Evolutionary conservation across 306 rosid species (phyloP).

Genomic region (Mimosa bimucronata): DNA sequence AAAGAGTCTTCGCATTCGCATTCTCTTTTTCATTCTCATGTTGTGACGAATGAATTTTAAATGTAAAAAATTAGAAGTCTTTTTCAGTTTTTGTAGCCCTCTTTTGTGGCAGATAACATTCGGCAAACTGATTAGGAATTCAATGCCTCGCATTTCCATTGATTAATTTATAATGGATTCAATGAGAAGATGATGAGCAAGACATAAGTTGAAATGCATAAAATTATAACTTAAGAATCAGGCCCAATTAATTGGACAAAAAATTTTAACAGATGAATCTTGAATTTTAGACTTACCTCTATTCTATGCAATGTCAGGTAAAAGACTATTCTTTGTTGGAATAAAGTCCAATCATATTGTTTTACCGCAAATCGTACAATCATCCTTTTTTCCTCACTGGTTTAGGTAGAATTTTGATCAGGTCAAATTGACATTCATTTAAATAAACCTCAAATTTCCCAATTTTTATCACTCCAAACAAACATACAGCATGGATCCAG

Average conservation of each 20-base stretch:
- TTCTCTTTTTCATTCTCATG: neutral
- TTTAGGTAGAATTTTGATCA: neutral
- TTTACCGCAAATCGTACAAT: neutral
- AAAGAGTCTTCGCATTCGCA: neutral
- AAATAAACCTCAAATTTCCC: neutral
- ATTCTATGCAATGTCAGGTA: too few species aligned
- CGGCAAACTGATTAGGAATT: neutral
- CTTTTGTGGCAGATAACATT: too few species aligned
- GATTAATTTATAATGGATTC: neutral
- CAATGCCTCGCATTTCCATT: slow-evolving; percentile 10
- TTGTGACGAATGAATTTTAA: too few species aligned
- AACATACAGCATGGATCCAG: neutral
- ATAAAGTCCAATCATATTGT: neutral
- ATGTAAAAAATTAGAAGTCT: neutral
- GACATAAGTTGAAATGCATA: neutral
- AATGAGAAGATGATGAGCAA: neutral
- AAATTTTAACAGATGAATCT: too few species aligned
- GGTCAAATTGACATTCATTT: neutral
- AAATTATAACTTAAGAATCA: too few species aligned
- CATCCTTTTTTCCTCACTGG: neutral
- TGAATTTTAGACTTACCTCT: too few species aligned
- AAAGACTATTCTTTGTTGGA: neutral
- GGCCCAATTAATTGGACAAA: too few species aligned
- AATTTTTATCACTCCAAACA: neutral
- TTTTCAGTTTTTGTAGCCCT: too few species aligned